Evolutionary conservation across 2,329 filamentous ascomycete species (phyloP).

Genomic region (Neofusicoccum ribis): DNA sequence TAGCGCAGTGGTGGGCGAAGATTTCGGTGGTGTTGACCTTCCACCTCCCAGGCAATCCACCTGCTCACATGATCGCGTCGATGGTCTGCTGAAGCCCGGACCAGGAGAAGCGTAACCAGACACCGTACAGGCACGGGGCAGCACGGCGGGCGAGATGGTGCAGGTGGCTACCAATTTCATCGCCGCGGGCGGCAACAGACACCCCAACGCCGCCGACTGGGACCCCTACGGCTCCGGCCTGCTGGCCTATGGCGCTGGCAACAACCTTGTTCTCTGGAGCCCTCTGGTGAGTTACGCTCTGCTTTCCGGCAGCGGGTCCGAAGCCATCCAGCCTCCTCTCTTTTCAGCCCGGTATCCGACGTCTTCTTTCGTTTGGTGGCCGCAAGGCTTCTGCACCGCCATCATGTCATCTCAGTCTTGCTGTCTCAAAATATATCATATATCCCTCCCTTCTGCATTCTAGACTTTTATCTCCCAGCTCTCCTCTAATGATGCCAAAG

Average conservation of each 20-base stretch:
- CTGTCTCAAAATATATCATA: not conserved
- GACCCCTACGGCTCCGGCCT: slow-evolving; percentile 61
- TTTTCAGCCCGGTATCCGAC: not conserved
- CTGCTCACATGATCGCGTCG: slow-evolving; percentile 5
- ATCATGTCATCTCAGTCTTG: not conserved
- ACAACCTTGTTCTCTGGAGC: slow-evolving; percentile 86
- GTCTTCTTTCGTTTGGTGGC: not conserved
- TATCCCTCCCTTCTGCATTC: not conserved
- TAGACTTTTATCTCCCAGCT: not conserved
- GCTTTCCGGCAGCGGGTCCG: not conserved
- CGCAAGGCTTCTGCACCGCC: not conserved
- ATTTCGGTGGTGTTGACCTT: slow-evolving; percentile 19
- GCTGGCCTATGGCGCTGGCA: slow-evolving; percentile 85
- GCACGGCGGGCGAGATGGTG: not conserved
- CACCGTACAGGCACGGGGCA: too few species aligned
- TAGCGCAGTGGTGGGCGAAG: slow-evolving; percentile 10
- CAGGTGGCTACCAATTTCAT: slow-evolving; percentile 51
- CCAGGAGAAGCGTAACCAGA: not conserved
- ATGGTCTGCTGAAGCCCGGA: not conserved
- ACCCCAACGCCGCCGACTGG: slow-evolving; percentile 91
- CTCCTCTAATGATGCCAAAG: not conserved
- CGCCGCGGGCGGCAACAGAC: slow-evolving; percentile 83
- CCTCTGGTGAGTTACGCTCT: slow-evolving; percentile 61
- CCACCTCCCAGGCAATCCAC: not conserved
- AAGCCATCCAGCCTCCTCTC: not conserved